Base-by-base conservation (phyloP, 1,284 basidiomycete species). In the Trichosporon sp. region DNA sequence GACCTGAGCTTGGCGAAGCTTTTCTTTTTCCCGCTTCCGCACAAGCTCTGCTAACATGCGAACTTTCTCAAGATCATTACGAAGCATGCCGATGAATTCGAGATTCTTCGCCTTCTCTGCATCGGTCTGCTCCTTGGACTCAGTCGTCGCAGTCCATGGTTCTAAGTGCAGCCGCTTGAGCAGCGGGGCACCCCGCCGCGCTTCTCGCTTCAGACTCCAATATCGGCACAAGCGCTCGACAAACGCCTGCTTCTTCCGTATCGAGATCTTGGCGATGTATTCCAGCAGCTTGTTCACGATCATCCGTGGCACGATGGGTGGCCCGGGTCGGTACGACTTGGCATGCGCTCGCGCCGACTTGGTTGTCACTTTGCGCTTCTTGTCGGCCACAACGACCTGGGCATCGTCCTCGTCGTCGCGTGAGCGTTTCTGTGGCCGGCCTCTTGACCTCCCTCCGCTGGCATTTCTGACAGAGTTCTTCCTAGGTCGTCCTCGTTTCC, bases 121-220 rank as follows among this genome's bases (percentile, higher is more conserved):
- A 33, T 93, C 90, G 2, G 86, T 89, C 71, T 91, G 85, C 44
- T 86, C 81, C 69, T 86, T 87, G 1, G 83, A 83, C 1, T 85
- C 84, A 19, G 86, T 85, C 25, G 85, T 87, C 1, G 92, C 91
- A 0, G 95, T 96, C 96, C 95, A 99, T 0, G 95, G 96, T 82
- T 99, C 95, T 32, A 99, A 83, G 81, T 99, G 95, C 60, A 99
- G 79, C 58, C 96, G 81, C 80, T 98, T 99, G 71, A 99, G 81
- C 59, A 99, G 79, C 2, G 95, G 95, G 2, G 96, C 96, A 2
- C 96, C 96, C 46, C 95, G 82, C 65, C 95, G 85, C 0, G 87
- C 91, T 78, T 99, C 95, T 5, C 95, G 83, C 80, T 99, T 98
- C 78, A 99, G 78, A 75, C 95, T 97, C 95, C 95, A 99, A 76